Conservation (phyloP, 129 eudicot species). For the Flaveria bidentis region DNA sequence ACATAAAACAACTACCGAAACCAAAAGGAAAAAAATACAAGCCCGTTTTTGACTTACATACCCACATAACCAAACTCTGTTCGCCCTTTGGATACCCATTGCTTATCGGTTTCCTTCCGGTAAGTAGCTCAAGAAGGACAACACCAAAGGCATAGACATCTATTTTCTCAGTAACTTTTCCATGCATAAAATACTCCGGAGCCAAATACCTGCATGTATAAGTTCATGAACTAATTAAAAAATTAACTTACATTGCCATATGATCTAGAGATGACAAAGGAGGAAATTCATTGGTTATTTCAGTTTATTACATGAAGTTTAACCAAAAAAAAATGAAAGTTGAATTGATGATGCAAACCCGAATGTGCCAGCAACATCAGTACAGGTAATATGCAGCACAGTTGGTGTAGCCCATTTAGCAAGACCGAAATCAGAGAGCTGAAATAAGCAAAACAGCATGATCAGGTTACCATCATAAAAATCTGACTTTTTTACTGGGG, state of each 20-base stretch:
- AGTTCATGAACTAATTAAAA: slow-evolving; percentile 11
- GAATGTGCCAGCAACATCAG: slow-evolving; percentile 92
- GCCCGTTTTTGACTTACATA: slow-evolving; percentile 35
- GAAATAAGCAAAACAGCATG: slow-evolving; percentile 22
- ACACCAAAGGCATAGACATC: slow-evolving; percentile 94
- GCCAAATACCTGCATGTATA: slow-evolving; percentile 72
- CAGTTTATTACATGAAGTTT: background rate
- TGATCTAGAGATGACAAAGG: background rate
- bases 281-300: background rate
- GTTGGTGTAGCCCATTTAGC: slow-evolving; percentile 85
- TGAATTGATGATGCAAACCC: slow-evolving; percentile 61
- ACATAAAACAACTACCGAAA: background rate
- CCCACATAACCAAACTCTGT: slow-evolving; percentile 98
- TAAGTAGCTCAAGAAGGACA: slow-evolving; percentile 95
- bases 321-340: background rate
- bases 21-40: no score
- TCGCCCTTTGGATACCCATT: slow-evolving; percentile 82
- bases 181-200: slow-evolving; percentile 94
- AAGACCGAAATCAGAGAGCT: slow-evolving; percentile 98
- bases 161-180: slow-evolving; percentile 84
- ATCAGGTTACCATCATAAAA: background rate
- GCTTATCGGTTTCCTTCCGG: slow-evolving; percentile 92
- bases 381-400: slow-evolving; percentile 65
- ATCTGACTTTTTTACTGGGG: no score
- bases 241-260: background rate